phyloP scores from a whole-genome alignment of 768 basidiomycete species.

The Auricularia heimuer region DNA sequence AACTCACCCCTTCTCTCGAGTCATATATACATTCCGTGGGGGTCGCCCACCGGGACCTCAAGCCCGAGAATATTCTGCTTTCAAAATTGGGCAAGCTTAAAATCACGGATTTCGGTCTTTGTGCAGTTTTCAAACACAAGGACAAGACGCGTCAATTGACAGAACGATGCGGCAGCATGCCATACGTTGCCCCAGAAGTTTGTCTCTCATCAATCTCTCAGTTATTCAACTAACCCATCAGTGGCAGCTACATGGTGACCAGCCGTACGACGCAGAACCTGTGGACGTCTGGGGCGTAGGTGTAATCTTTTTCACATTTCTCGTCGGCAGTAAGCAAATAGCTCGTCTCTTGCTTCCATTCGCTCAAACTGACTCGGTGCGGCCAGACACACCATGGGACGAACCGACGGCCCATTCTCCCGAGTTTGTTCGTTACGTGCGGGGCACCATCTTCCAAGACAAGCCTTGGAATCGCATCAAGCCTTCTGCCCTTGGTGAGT shows the following conservation, averaged over 20 bases:
- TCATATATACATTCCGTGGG: constrained; percentile 80
- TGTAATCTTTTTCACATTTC: constrained; percentile 83
- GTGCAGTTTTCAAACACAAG: constrained; percentile 81
- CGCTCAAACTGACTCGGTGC: neutral
- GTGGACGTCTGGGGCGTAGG: constrained; percentile 96
- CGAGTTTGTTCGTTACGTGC: constrained; percentile 70
- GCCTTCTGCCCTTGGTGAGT: constrained; percentile 48
- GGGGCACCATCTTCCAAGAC: constrained; percentile 62
- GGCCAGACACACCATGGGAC: constrained; percentile 93
- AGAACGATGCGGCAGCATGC: constrained; percentile 84
- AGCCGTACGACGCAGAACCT: constrained; percentile 80
- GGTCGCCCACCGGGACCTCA: constrained; percentile 92
- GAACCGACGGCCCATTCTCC: constrained; percentile 67
- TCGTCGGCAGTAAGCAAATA: constrained; percentile 69
- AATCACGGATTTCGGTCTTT: constrained; percentile 92
- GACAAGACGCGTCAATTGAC: constrained; percentile 63
- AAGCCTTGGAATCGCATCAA: constrained; percentile 71
- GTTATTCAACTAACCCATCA: neutral
- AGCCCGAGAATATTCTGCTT: constrained; percentile 91
- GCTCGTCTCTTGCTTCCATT: neutral
- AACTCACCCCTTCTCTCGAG: constrained; percentile 28
- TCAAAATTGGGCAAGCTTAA: constrained; percentile 79
- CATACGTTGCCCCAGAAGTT: constrained; percentile 93
- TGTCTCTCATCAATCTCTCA: constrained; percentile 9
- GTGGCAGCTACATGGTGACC: constrained; percentile 50